phyloP scores from a whole-genome alignment of 2,329 filamentous ascomycete genomes.

The Neopestalotiopsis rosae region DNA sequence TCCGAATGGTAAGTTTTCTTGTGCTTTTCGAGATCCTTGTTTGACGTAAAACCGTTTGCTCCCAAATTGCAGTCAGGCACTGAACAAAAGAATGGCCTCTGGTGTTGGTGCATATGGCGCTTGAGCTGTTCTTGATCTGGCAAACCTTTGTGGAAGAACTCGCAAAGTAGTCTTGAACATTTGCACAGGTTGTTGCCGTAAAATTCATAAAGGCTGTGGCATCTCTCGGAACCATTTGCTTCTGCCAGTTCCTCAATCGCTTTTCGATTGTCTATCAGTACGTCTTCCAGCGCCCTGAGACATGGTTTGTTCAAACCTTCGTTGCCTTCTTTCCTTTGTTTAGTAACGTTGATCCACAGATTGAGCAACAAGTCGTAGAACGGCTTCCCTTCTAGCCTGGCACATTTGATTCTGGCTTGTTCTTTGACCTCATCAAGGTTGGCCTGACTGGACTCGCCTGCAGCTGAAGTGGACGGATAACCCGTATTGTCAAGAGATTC shows the following conservation, averaged over 20 bases:
- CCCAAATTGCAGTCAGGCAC: constrained; percentile 2
- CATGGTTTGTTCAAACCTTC: constrained; percentile 36
- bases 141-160: constrained; percentile 17
- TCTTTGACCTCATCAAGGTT: neutral
- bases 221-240: neutral
- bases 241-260: neutral
- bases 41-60: constrained; percentile 5
- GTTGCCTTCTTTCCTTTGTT: constrained; percentile 26
- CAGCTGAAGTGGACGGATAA: neutral
- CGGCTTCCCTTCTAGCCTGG: constrained; percentile 21
- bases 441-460: neutral
- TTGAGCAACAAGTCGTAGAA: constrained; percentile 32
- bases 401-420: constrained; percentile 22
- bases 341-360: constrained; percentile 36
- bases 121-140: neutral
- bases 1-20: constrained; percentile 19
- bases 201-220: neutral
- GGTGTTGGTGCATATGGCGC: constrained; percentile 11
- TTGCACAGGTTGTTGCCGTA: constrained; percentile 19
- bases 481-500: constrained; percentile 2
- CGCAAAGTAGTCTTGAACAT: constrained; percentile 9
- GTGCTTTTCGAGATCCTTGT: constrained; percentile 17
- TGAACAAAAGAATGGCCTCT: constrained; percentile 10
- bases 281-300: constrained; percentile 31
- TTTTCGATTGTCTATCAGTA: constrained; percentile 34